phyloP scores from a whole-genome alignment of 441 rosid species.

The Mallotus japonicus region DNA sequence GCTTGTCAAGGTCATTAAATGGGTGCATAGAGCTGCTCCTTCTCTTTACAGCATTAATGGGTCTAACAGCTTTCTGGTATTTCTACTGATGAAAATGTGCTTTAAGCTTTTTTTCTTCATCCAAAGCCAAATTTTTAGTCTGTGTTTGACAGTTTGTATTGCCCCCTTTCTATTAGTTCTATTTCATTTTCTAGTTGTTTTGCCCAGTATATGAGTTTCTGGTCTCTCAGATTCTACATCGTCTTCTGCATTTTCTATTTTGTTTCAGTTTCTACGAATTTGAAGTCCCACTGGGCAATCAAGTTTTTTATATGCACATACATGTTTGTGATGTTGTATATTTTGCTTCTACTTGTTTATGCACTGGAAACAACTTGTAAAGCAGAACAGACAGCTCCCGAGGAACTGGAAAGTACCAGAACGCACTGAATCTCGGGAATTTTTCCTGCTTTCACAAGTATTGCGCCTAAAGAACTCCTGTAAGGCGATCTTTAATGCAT shows the following conservation, averaged over 20 bases:
- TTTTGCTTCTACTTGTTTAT: neutral
- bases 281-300: no score
- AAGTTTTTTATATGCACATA: no score
- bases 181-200: no score
- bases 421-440: conserved; percentile 32
- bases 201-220: no score
- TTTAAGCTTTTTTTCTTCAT: no score
- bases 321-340: neutral
- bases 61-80: conserved; percentile 21
- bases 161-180: no score
- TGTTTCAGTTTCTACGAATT: no score
- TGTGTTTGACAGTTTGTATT: no score
- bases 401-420: conserved; percentile 54
- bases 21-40: conserved; percentile 42
- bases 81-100: no score
- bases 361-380: conserved; percentile 10
- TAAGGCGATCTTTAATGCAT: conserved; percentile 40
- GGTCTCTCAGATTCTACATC: no score
- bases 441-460: conserved; percentile 42
- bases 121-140: no score
- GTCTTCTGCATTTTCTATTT: no score
- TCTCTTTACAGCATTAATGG: conserved; percentile 15
- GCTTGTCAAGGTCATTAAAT: conserved; percentile 44
- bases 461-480: conserved; percentile 25
- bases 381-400: conserved; percentile 30